Evolutionary conservation across 1,139 yeast genomes (phyloP).

Genomic region (Kurtzmaniella quercitrusa): DNA sequence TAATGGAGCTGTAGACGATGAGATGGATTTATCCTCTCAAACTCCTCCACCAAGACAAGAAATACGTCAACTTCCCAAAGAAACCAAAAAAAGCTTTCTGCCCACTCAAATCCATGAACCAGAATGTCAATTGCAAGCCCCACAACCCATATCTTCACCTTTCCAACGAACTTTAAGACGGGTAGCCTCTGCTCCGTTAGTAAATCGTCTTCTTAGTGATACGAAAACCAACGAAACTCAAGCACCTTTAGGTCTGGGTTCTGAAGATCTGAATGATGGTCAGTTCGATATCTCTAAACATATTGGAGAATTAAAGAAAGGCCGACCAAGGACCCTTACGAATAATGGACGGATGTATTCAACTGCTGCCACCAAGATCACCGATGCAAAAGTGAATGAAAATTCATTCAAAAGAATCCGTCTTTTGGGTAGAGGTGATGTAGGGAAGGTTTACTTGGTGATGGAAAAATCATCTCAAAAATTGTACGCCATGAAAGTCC

Average conservation of each 20-base stretch:
- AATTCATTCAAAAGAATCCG: conserved; percentile 84
- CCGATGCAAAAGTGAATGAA: conserved; percentile 80
- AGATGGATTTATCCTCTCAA: conserved; percentile 5
- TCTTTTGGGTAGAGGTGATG: conserved; percentile 93
- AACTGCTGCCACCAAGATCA: conserved; percentile 64
- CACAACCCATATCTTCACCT: conserved; percentile 16
- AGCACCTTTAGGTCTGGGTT: background rate
- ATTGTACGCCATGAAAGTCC: conserved; percentile 88
- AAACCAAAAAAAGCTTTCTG: background rate
- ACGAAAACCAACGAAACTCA: conserved; percentile 4
- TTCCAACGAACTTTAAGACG: conserved; percentile 59
- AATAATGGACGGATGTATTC: conserved; percentile 62
- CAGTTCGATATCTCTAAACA: conserved; percentile 45
- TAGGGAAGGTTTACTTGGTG: conserved; percentile 92
- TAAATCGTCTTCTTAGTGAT: conserved; percentile 33
- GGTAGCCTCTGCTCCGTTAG: conserved; percentile 81
- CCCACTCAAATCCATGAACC: background rate
- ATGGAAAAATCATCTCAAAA: conserved; percentile 72
- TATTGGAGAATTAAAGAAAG: conserved; percentile 49
- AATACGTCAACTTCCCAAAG: background rate
- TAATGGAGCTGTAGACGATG: conserved; percentile 1
- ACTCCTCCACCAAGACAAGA: background rate
- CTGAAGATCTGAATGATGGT: conserved; percentile 12
- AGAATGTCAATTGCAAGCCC: background rate
- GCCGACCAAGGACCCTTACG: conserved; percentile 48